Conservation (phyloP, 495 filamentous ascomycete genomes). For the Penicillium riverlandense region DNA sequence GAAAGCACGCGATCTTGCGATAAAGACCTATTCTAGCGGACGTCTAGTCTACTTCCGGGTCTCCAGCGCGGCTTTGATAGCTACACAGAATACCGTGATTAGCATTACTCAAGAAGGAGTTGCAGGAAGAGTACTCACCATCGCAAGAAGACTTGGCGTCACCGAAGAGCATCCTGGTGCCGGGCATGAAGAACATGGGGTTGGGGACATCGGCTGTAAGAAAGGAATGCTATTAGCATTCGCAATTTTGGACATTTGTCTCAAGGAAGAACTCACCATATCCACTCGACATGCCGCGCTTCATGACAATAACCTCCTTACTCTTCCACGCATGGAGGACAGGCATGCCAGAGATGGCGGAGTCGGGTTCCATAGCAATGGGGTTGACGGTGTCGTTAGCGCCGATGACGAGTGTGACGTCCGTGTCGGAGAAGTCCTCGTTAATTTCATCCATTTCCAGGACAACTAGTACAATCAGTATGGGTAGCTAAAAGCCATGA, state of each 20-base stretch:
- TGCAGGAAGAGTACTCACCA: conserved; percentile 26
- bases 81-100: conserved; percentile 4
- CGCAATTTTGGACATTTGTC: neutral
- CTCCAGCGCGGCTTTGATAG: conserved; percentile 36
- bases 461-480: conserved; percentile 39
- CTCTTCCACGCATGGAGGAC: conserved; percentile 85
- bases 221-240: neutral
- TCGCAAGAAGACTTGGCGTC: conserved; percentile 77
- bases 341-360: conserved; percentile 77
- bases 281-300: conserved; percentile 71
- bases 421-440: conserved; percentile 74
- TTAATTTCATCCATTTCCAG: conserved; percentile 90
- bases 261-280: conserved; percentile 48
- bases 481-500: neutral
- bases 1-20: neutral
- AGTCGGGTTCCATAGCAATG: conserved; percentile 70
- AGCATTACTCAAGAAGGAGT: too few species aligned
- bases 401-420: conserved; percentile 78
- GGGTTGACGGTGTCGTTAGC: conserved; percentile 85
- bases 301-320: conserved; percentile 84
- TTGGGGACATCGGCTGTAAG: conserved; percentile 68
- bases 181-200: conserved; percentile 82
- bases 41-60: conserved; percentile 22
- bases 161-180: conserved; percentile 78
- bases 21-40: neutral